Base-by-base conservation (phyloP, 208 protist species). In the Leishmania mexicana region DNA sequence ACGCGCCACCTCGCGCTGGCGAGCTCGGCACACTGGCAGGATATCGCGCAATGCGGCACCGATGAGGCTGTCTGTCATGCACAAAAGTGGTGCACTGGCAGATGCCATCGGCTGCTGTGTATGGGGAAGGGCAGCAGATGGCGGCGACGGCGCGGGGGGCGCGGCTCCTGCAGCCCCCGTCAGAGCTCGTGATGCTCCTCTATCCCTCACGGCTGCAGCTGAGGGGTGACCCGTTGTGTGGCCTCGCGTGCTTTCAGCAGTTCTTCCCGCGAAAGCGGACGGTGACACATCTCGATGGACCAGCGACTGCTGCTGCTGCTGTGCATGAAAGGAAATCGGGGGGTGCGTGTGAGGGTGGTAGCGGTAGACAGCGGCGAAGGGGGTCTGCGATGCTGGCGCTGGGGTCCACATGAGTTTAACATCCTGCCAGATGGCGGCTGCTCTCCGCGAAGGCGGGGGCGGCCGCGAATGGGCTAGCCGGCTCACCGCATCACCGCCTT, bases 401-500 rank as follows among this genome's bases (percentile, higher is more conserved):
- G 81, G 76, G 19, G 81, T 58, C 81, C 81, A 85, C 81, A 85
- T 85, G n/a, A 47, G 76, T 57, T 78, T 68, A 8, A 85, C 76
- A 17, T 71, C 81, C 0, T 74, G 53, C 81, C 76, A 81, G 54
- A 85, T 60, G 19, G 68, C 76, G 0, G 76, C 81, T 24, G 60
- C 35, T 28, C 24, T 64, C 24, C 58, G 76, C 28, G 75, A n/a
- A 15, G 81, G 47, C 3, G 42, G 58, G 1, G 4, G 68, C 1
- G 24, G 65, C 0, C 53, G 58, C 31, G 17, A 15, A 53, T 79
- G 42, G 21, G 47, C 17, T n/a, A 0, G 7, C 21, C 70, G 70
- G 45, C 21, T 51, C 24, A 54, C 45, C 28, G 13, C 11, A 3
- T 28, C 45, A 21, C 10, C 24, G 47, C 24, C 21, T 51, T 21